Evolutionary conservation across 2,329 filamentous ascomycete genomes (phyloP), one percentile per base, ranked within the genome.

Genomic region (Monosporascus sp.): DNA sequence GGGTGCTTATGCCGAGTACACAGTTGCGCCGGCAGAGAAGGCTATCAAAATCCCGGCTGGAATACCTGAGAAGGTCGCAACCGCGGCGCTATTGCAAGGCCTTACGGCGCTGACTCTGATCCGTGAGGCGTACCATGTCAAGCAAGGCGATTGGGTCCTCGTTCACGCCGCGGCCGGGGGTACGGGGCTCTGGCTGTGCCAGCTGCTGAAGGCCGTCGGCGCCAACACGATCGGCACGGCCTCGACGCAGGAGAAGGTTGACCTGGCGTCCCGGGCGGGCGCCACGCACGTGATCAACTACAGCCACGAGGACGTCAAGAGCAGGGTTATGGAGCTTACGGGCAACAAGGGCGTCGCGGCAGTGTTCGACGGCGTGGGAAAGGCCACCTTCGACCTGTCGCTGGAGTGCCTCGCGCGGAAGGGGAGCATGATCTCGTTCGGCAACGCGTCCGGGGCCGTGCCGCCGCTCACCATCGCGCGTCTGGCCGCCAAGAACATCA

Each of bases 141-240:
- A 90, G 67, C 78, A 82, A 59, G 89, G 86, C 1, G 89, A 95
- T 61, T 94, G 88, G 85, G 79, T 91, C 0, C 81, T 96, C 2
- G 84, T 96, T 17, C 90, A 94, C 62, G 91, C 91, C 0, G 91
- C 91, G 0, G 91, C 91, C 0, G 91, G 91, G 17, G 91, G 91
- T 17, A 89, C 91, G 0, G 89, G 89, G 0, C 74, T 87, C 44
- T 81, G 89, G 71, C 78, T 96, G 28, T 84, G 84, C 40, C 90
- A 95, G 76, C 73, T 96, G 60, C 74, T 96, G 41, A 81, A 80
- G 59, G 75, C 79, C 1, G 76, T 91, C 2, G 91, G 90, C 1
- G 91, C 89, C 14, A 83, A 82, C 60, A 84, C 87, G 22, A 94
- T 97, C 64, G 91, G 86, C 1, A 93, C 90, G 4, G 89, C 89